These are phyloP conservation scores for Penicillium canariense DNA, from an alignment of 495 filamentous ascomycete species.

Conservation along the genomic window DNA sequence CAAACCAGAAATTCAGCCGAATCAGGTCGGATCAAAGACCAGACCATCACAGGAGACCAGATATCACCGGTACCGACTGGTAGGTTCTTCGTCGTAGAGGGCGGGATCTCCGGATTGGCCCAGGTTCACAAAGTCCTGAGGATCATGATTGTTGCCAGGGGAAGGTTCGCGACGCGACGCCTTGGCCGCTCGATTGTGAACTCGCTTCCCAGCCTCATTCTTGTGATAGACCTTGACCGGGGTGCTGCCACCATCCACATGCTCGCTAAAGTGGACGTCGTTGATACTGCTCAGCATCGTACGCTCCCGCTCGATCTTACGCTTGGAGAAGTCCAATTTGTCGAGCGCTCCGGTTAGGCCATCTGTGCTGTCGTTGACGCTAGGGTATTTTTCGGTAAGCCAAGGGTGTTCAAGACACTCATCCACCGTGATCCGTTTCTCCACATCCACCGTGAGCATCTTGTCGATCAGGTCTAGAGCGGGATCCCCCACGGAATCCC, in stretches of 20 bases:
- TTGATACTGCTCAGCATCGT: conserved; percentile 84
- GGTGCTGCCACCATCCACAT: conserved; percentile 52
- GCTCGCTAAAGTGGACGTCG: conserved; percentile 65
- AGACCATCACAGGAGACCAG: not conserved
- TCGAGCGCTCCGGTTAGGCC: conserved; percentile 80
- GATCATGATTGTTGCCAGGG: conserved; percentile 61
- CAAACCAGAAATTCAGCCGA: not conserved
- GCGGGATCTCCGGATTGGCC: conserved; percentile 80
- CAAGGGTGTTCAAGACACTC: conserved; percentile 91
- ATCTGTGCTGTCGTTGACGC: conserved; percentile 81
- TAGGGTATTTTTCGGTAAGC: conserved; percentile 56
- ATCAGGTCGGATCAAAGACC: not conserved
- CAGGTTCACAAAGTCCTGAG: conserved; percentile 74
- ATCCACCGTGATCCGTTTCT: conserved; percentile 81
- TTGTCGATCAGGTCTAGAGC: conserved; percentile 91
- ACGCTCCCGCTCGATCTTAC: conserved; percentile 75
- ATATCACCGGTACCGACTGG: conserved; percentile 39
- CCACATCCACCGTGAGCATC: conserved; percentile 87
- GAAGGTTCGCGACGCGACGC: conserved; percentile 47
- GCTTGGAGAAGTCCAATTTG: conserved; percentile 77
- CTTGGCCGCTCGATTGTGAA: conserved; percentile 38
- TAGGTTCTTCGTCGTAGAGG: conserved; percentile 64
- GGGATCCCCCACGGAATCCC: conserved; percentile 88
- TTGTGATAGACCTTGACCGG: conserved; percentile 77
- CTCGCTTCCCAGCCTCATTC: conserved; percentile 56